Conservation (phyloP, 805 yeast species). For the Ogataea paradorogensis region DNA sequence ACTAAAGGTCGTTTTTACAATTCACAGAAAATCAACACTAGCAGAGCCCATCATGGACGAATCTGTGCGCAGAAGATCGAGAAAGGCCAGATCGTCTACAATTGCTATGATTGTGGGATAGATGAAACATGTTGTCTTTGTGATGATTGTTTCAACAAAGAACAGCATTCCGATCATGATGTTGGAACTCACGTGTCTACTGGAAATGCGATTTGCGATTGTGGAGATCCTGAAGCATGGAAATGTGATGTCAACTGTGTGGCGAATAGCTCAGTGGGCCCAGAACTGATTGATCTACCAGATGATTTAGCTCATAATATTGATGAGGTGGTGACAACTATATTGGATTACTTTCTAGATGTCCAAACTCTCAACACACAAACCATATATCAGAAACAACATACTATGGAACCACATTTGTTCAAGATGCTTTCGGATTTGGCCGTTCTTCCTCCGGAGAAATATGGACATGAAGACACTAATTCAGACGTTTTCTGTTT, state of each 20-base stretch:
- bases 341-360: constrained; percentile 42
- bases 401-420: constrained; percentile 3
- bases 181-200: constrained; percentile 51
- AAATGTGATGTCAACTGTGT: constrained; percentile 47
- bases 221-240: constrained; percentile 73
- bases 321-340: constrained; percentile 28
- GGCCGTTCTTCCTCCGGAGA: constrained; percentile 32
- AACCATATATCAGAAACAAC: constrained; percentile 20
- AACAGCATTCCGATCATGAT: constrained; percentile 65
- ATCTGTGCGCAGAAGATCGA: constrained; percentile 67
- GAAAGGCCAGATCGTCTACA: constrained; percentile 62
- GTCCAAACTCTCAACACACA: constrained; percentile 35
- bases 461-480: constrained; percentile 35
- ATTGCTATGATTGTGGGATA: constrained; percentile 73
- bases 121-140: constrained; percentile 81
- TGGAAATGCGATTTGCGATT: constrained; percentile 65
- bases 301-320: constrained; percentile 21
- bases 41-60: constrained; percentile 50
- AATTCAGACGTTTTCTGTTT: constrained; percentile 43
- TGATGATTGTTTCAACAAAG: constrained; percentile 64
- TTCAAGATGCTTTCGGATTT: constrained; percentile 27
- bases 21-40: constrained; percentile 16
- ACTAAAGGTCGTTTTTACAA: constrained; percentile 23
- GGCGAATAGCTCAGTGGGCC: constrained; percentile 20
- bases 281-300: constrained; percentile 20